A percentile compares a stretch with the other conserved stretches of the same genome.
Evolutionary conservation across 768 basidiomycete genomes (phyloP).

Genomic region (Omphalotus guepiniiformis): DNA sequence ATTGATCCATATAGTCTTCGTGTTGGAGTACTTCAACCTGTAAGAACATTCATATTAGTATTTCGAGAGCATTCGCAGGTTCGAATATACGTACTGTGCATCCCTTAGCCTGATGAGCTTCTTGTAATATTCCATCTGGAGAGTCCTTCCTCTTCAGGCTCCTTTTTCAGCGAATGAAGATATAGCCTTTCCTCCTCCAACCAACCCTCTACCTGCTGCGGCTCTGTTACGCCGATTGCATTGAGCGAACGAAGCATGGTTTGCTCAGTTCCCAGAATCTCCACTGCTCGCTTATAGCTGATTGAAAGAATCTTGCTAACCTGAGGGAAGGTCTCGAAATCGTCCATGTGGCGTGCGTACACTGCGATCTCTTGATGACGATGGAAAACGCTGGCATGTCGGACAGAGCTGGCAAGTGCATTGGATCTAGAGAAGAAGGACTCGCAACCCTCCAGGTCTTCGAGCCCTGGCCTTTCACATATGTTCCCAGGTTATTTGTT

Average conservation of each 20-base stretch:
- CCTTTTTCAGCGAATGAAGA: constrained; percentile 10
- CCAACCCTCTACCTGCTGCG: constrained; percentile 7
- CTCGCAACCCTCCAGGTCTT: constrained; percentile 19
- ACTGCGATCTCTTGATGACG: constrained; percentile 6
- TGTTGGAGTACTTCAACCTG: neutral
- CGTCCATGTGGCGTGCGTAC: constrained; percentile 1
- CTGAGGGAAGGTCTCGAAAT: constrained; percentile 9
- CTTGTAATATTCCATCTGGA: constrained; percentile 14
- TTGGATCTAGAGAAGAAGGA: constrained; percentile 11
- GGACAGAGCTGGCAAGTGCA: constrained; percentile 10
- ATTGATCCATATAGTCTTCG: neutral
- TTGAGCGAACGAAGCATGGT: neutral
- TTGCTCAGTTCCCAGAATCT: neutral
- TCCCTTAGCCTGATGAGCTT: constrained; percentile 8
- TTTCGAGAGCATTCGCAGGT: neutral
- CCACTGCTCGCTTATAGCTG: constrained; percentile 14
- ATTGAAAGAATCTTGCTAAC: constrained; percentile 9
- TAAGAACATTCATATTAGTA: neutral
- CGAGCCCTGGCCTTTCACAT: constrained; percentile 15
- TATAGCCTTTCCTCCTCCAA: constrained; percentile 14
- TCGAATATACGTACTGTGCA: neutral
- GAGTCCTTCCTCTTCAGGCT: constrained; percentile 15
- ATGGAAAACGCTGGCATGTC: constrained; percentile 18
- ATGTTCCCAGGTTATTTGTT: constrained; percentile 14
- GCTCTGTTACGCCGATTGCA: constrained; percentile 6